These are phyloP conservation scores for Chlamydomonas sp. DNA, from an alignment of 139 green algal species.

Conservation along the genomic window DNA sequence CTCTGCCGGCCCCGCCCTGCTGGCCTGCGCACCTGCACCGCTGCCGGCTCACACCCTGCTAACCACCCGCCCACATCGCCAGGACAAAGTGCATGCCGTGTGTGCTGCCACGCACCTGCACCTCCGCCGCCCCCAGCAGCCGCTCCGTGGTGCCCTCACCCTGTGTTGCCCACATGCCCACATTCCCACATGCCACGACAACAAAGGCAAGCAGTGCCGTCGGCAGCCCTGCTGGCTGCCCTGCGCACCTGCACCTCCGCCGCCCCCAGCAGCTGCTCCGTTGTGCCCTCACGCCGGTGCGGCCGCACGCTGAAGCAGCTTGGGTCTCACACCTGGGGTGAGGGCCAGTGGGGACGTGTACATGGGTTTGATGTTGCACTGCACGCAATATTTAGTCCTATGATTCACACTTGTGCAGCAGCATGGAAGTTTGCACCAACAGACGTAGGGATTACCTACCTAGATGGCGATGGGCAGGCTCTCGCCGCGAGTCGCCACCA, in stretches of 20 bases:
- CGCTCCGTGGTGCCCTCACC: not conserved
- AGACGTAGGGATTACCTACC: not conserved
- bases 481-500: not conserved
- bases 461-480: constrained; percentile 51
- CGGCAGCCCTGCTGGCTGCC: not conserved
- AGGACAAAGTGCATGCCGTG: too few species aligned
- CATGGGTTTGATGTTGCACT: too few species aligned
- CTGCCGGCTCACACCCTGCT: too few species aligned
- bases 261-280: constrained; percentile 37
- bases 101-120: too few species aligned
- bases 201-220: not conserved
- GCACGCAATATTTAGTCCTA: too few species aligned
- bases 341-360: too few species aligned
- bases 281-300: constrained; percentile 54
- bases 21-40: too few species aligned
- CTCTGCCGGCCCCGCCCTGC: too few species aligned
- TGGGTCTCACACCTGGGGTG: constrained; percentile 40
- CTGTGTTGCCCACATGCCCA: not conserved
- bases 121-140: not conserved
- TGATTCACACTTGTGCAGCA: too few species aligned
- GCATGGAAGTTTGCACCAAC: too few species aligned
- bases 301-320: constrained; percentile 50
- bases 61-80: too few species aligned
- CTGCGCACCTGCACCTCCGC: constrained; percentile 43
- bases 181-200: not conserved